These are phyloP conservation scores for Nicotiana benthamiana DNA, from an alignment of 257 asterid species.

Conservation along the genomic window DNA sequence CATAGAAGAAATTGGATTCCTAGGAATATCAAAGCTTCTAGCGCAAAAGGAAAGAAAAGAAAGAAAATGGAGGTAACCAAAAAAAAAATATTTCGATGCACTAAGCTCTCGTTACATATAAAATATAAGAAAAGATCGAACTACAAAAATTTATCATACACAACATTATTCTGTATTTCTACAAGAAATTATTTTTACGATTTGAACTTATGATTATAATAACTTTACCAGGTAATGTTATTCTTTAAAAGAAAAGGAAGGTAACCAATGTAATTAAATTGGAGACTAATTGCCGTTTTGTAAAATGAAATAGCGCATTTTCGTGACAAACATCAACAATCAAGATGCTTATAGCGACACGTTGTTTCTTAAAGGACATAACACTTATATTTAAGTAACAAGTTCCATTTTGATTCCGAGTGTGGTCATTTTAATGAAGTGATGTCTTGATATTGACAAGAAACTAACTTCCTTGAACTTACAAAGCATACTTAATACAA, in stretches of 20 bases:
- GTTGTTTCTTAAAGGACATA: neutral
- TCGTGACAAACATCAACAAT: slow-evolving; percentile 1
- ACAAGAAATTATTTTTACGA: too few relatives aligned
- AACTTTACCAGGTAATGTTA: too few relatives aligned
- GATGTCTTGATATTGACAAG: slow-evolving; percentile 18
- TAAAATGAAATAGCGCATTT: neutral
- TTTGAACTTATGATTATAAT: too few relatives aligned
- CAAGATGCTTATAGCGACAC: neutral
- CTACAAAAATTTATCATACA: too few relatives aligned
- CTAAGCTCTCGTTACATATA: too few relatives aligned
- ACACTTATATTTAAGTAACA: neutral
- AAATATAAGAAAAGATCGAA: too few relatives aligned
- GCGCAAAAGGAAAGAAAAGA: neutral
- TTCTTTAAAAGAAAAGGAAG: neutral
- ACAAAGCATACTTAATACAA: neutral
- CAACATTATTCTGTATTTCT: too few relatives aligned
- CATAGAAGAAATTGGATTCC: neutral
- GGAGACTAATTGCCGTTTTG: neutral
- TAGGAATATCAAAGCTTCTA: neutral
- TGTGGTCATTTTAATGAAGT: slow-evolving; percentile 12
- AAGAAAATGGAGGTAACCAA: neutral
- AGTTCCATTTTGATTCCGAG: neutral
- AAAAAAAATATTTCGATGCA: too few relatives aligned
- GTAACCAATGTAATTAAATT: neutral
- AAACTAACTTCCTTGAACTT: slow-evolving; percentile 13